Evolutionary conservation across 345 rosid species (phyloP).

Genomic region (Euphorbia peplus): DNA sequence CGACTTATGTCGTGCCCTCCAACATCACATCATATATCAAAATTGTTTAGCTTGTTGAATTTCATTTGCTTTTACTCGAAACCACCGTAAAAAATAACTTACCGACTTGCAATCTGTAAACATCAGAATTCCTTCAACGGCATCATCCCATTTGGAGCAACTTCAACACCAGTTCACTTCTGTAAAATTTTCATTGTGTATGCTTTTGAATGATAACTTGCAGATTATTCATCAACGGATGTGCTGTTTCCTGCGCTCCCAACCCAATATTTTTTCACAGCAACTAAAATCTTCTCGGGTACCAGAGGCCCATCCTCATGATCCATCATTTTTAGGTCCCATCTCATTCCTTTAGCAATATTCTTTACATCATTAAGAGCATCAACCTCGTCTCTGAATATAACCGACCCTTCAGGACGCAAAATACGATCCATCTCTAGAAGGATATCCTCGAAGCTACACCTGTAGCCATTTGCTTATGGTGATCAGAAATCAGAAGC

Average conservation of each 20-base stretch:
- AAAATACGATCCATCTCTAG: slow-evolving; percentile 87
- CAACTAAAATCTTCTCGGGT: slow-evolving; percentile 74
- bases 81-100: slow-evolving; percentile 17
- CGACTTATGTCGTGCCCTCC: slow-evolving; percentile 13
- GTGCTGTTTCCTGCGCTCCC: slow-evolving; percentile 61
- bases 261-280: slow-evolving; percentile 84
- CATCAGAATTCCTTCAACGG: slow-evolving; percentile 23
- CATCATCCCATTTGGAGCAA: not conserved
- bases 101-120: slow-evolving; percentile 4
- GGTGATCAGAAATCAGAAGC: slow-evolving; percentile 11
- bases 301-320: slow-evolving; percentile 97
- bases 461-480: slow-evolving; percentile 38
- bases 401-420: slow-evolving; percentile 83
- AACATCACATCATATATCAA: slow-evolving; percentile 8
- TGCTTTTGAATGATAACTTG: not conserved
- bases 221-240: slow-evolving; percentile 28
- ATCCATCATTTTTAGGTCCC: slow-evolving; percentile 87
- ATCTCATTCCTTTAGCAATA: slow-evolving; percentile 75
- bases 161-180: not conserved
- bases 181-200: not conserved
- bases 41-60: slow-evolving; percentile 2
- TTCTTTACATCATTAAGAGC: slow-evolving; percentile 68
- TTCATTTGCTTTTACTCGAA: not conserved
- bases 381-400: slow-evolving; percentile 81
- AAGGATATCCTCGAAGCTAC: slow-evolving; percentile 79